Evolutionary conservation across 169 alveolate species (phyloP).

Genomic region (Plasmodium billcollinsi): DNA sequence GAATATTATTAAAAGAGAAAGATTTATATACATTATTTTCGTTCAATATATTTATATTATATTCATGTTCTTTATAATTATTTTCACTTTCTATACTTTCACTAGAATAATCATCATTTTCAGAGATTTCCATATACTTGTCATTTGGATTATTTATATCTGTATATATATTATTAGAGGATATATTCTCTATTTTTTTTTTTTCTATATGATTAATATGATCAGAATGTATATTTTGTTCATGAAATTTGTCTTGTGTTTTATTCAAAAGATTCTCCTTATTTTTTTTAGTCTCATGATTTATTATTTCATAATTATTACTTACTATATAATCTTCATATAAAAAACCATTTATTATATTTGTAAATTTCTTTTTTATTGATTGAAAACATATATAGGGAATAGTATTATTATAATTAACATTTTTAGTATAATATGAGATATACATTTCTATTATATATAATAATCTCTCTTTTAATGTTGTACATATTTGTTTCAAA

Average conservation of each 20-base stretch:
- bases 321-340: slow-evolving; percentile 31
- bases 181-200: background rate
- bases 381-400: slow-evolving; percentile 74
- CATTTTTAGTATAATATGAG: slow-evolving; percentile 73
- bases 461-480: slow-evolving; percentile 50
- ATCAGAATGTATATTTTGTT: background rate
- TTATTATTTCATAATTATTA: background rate
- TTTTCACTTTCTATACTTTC: slow-evolving; percentile 51
- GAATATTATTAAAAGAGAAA: slow-evolving; percentile 17
- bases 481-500: slow-evolving; percentile 37
- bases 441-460: slow-evolving; percentile 63
- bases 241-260: background rate
- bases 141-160: background rate
- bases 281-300: background rate
- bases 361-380: slow-evolving; percentile 41
- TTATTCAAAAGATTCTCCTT: background rate
- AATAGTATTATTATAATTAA: background rate
- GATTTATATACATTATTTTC: slow-evolving; percentile 63
- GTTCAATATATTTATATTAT: slow-evolving; percentile 41
- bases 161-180: background rate
- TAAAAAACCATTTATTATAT: slow-evolving; percentile 56
- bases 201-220: background rate
- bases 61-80: slow-evolving; percentile 36
- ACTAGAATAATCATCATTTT: slow-evolving; percentile 15
- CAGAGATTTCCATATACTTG: background rate